Evolutionary conservation across 768 basidiomycete species (phyloP).

Genomic region (Kwoniella dendrophila): DNA sequence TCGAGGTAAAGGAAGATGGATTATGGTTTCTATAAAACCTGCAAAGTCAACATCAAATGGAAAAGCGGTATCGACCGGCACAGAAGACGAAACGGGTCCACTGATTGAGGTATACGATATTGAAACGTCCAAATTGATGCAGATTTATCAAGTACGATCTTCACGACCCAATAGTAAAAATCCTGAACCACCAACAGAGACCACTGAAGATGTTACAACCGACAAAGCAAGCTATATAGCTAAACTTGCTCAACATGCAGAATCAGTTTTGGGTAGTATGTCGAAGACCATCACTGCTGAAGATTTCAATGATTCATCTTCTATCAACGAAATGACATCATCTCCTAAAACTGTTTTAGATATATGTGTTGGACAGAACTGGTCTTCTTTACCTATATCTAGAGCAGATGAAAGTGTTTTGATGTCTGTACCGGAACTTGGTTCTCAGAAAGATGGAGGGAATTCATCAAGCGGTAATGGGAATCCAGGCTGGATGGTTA

Average conservation of each 20-base stretch:
- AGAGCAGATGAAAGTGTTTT: conserved; percentile 57
- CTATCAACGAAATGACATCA: neutral
- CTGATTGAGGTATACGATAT: conserved; percentile 92
- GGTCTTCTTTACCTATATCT: conserved; percentile 28
- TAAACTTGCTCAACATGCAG: conserved; percentile 17
- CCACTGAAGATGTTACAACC: conserved; percentile 19
- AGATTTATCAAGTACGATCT: conserved; percentile 67
- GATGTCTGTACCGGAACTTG: conserved; percentile 58
- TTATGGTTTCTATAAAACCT: conserved; percentile 77
- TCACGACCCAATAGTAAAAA: conserved; percentile 24
- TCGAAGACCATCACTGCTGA: conserved; percentile 16
- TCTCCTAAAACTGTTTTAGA: conserved; percentile 27
- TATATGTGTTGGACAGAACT: conserved; percentile 31
- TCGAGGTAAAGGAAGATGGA: conserved; percentile 84
- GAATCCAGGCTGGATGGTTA: conserved; percentile 73
- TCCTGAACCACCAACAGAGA: neutral
- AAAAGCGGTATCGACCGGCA: conserved; percentile 43
- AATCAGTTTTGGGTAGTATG: neutral
- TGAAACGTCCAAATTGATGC: conserved; percentile 75
- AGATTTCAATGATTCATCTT: conserved; percentile 7
- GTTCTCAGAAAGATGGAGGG: conserved; percentile 1
- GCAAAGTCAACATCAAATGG: conserved; percentile 7
- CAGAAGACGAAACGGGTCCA: conserved; percentile 53
- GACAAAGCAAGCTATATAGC: conserved; percentile 27
- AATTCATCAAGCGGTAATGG: neutral